These are phyloP conservation scores for Chiua virens DNA, from an alignment of 768 basidiomycete species.

Conservation along the genomic window DNA sequence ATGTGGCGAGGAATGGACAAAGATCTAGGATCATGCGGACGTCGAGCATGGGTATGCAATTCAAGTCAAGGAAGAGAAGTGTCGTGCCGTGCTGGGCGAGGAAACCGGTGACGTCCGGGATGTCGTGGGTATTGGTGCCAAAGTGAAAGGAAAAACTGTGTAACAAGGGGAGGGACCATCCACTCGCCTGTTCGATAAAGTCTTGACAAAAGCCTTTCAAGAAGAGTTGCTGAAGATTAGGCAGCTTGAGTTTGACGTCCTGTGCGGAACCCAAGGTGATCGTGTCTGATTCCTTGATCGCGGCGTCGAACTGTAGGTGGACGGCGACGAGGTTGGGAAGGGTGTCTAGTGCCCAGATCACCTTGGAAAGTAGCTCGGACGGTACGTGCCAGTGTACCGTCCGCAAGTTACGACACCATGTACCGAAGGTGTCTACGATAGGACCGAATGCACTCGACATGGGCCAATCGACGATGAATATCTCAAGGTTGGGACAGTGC, in stretches of 20 bases:
- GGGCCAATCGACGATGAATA: constrained; percentile 69
- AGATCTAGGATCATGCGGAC: constrained; percentile 58
- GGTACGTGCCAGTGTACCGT: constrained; percentile 65
- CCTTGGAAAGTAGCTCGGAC: constrained; percentile 53
- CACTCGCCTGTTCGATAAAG: constrained; percentile 66
- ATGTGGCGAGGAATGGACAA: constrained; percentile 60
- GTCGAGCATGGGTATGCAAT: constrained; percentile 56
- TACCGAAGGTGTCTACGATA: constrained; percentile 62
- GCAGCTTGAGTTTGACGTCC: constrained; percentile 53
- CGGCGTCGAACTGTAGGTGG: constrained; percentile 49
- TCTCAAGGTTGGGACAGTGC: constrained; percentile 71
- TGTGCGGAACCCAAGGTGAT: constrained; percentile 61
- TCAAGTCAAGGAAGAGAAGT: constrained; percentile 66
- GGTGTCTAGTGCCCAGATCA: constrained; percentile 70
- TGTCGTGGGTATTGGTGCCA: constrained; percentile 36
- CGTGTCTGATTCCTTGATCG: constrained; percentile 39
- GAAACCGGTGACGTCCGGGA: constrained; percentile 62
- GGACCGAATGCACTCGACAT: constrained; percentile 59
- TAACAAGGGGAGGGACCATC: constrained; percentile 66
- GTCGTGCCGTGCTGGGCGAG: constrained; percentile 55
- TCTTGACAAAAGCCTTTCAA: constrained; percentile 60
- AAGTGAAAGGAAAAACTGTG: constrained; percentile 55
- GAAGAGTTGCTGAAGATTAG: constrained; percentile 60
- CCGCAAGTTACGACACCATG: constrained; percentile 50
- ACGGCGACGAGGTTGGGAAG: constrained; percentile 57